phyloP scores from a whole-genome alignment of 495 filamentous ascomycete species.

The Daldinia childiae region DNA sequence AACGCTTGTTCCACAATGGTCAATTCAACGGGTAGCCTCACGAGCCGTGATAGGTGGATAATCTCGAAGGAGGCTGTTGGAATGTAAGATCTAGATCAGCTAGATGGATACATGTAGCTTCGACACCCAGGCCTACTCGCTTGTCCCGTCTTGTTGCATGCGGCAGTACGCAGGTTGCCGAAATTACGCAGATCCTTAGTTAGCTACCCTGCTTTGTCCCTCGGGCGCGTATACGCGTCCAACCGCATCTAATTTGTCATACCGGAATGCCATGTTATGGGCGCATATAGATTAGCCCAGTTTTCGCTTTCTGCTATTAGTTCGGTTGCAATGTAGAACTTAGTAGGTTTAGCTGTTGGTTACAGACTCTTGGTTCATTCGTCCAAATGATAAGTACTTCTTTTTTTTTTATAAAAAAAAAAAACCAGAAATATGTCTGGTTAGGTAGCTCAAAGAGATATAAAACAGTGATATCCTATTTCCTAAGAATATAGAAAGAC shows the following conservation, averaged over 20 bases:
- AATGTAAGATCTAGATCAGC: constrained; percentile 3
- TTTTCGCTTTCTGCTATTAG: too few species aligned
- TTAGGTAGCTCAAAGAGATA: too few species aligned
- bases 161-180: constrained; percentile 7
- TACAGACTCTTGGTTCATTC: too few species aligned
- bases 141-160: neutral
- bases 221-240: neutral
- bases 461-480: too few species aligned
- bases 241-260: neutral
- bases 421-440: too few species aligned
- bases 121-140: neutral
- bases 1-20: neutral
- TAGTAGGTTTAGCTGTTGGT: too few species aligned
- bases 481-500: too few species aligned
- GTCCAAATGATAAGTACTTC: too few species aligned
- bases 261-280: neutral
- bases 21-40: neutral
- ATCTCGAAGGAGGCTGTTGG: neutral
- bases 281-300: too few species aligned
- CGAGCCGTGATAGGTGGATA: neutral
- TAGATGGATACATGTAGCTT: neutral
- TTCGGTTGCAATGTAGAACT: too few species aligned
- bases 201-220: neutral
- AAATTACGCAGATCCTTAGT: constrained; percentile 3
- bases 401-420: too few species aligned